Evolutionary conservation across 495 filamentous ascomycete genomes (phyloP).

Genomic region (Penicillium argentinense): DNA sequence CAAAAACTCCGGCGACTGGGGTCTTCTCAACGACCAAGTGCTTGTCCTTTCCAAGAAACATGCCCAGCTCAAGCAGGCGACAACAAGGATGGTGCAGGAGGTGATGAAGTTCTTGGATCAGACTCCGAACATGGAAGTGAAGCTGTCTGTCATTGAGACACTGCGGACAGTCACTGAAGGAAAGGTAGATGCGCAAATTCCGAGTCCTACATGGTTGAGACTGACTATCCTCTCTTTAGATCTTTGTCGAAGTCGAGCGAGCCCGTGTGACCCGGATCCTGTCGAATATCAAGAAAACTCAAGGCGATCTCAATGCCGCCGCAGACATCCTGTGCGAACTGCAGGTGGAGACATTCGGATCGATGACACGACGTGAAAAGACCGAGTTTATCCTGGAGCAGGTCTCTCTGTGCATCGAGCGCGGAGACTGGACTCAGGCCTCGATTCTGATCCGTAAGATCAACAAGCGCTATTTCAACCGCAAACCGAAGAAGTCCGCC

Average conservation of each 20-base stretch:
- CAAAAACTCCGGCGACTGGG: slow-evolving; percentile 91
- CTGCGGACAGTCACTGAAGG: slow-evolving; percentile 95
- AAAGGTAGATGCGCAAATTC: slow-evolving; percentile 58
- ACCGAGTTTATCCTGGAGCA: slow-evolving; percentile 97
- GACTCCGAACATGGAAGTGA: slow-evolving; percentile 75
- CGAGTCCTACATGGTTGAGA: neutral
- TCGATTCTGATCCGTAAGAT: slow-evolving; percentile 95
- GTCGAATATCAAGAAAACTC: slow-evolving; percentile 92
- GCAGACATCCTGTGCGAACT: slow-evolving; percentile 94
- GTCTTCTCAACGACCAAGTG: slow-evolving; percentile 91
- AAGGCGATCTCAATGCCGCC: slow-evolving; percentile 87
- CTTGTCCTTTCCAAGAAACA: slow-evolving; percentile 97
- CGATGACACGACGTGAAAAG: slow-evolving; percentile 96
- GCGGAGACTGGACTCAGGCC: slow-evolving; percentile 93
- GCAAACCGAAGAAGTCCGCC: slow-evolving; percentile 83
- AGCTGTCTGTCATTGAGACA: slow-evolving; percentile 91
- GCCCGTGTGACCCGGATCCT: slow-evolving; percentile 92
- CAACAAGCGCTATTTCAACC: slow-evolving; percentile 84
- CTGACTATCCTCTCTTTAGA: slow-evolving; percentile 46
- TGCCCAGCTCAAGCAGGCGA: slow-evolving; percentile 98
- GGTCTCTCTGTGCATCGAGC: slow-evolving; percentile 92
- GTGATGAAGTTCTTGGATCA: slow-evolving; percentile 91
- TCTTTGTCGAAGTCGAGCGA: slow-evolving; percentile 97
- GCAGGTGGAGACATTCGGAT: slow-evolving; percentile 98
- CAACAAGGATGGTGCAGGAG: slow-evolving; percentile 97